These are phyloP conservation scores for Solanum gandarillasii DNA, from an alignment of 257 asterid genomes.

Conservation along the genomic window DNA sequence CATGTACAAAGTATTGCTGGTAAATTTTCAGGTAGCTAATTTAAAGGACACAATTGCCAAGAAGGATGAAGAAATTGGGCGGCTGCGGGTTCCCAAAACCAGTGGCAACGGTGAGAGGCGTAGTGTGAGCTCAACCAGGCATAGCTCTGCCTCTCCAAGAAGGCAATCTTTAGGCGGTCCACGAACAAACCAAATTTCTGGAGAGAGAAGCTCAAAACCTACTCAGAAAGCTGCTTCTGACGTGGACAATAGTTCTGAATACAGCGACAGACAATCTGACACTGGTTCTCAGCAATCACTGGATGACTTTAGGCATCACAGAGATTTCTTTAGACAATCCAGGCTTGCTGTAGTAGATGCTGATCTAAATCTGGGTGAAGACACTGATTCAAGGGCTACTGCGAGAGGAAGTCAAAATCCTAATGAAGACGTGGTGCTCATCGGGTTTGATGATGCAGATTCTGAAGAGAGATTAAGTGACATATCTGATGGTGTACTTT, in stretches of 20 bases:
- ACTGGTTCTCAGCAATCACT: slow-evolving; percentile 74
- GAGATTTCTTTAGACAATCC: slow-evolving; percentile 65
- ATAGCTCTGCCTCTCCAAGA: slow-evolving; percentile 50
- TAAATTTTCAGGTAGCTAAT: slow-evolving; percentile 46
- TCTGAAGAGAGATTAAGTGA: slow-evolving; percentile 89
- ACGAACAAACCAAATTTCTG: slow-evolving; percentile 26
- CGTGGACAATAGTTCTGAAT: slow-evolving; percentile 63
- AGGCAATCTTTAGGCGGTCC: slow-evolving; percentile 40
- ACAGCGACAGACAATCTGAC: slow-evolving; percentile 79
- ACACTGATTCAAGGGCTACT: slow-evolving; percentile 19
- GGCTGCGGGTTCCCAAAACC: slow-evolving; percentile 33
- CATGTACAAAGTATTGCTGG: not conserved
- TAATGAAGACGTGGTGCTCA: slow-evolving; percentile 51
- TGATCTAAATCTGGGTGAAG: slow-evolving; percentile 21
- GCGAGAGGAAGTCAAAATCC: slow-evolving; percentile 25
- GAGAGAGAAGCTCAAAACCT: slow-evolving; percentile 20
- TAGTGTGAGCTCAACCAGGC: slow-evolving; percentile 21
- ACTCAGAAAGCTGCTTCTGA: slow-evolving; percentile 58
- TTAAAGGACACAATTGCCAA: slow-evolving; percentile 54
- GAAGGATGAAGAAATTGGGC: slow-evolving; percentile 76
- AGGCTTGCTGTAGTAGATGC: slow-evolving; percentile 46
- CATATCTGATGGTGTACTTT: slow-evolving; percentile 89
- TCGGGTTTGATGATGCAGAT: slow-evolving; percentile 73
- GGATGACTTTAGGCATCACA: slow-evolving; percentile 70
- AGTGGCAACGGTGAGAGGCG: slow-evolving; percentile 36